Evolutionary conservation across 2,329 filamentous ascomycete genomes (phyloP), one percentile per base, ranked within the genome.

Genomic region (Calonectria naviculata): DNA sequence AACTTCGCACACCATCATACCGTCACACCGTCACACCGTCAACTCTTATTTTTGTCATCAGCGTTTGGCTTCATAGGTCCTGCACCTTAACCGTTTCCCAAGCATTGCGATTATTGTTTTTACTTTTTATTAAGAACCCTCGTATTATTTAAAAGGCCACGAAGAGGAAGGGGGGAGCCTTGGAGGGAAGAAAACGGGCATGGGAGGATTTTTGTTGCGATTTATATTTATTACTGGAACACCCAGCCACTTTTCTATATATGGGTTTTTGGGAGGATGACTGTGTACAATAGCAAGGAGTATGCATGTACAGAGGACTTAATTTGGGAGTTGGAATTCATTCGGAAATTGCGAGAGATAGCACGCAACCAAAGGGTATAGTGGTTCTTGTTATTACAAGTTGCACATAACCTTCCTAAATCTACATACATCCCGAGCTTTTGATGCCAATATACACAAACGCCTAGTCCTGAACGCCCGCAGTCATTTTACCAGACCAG

Each of bases 391-490:
- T 74, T 68, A 73, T 78, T 71, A 62, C 65, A 73, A 73, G 60
- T 70, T 52, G 58, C 71, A 71, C 68, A 49, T 73, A 68, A 26
- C 63, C 70, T 66, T 64, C 66, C 67, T 66, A 24, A 44, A 60
- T 60, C 41, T 46, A 66, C 49, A 65, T 60, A 42, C 58, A 73
- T 71, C 49, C 68, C 49, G 71, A 71, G 71, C 73, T 74, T 77
- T 72, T 69, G 67, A 75, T 80, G 72, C 69, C 69, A 74, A 76
- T 73, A 78, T 72, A 78, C 71, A 70, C 71, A 78, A 75, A 78
- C 80, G 74, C 79, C 80, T 74, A 69, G 65, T 73, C 78, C 76
- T 73, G 69, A 81, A 81, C 79, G 79, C 80, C 65, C 78, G 67
- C 71, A 71, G 70, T 70, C 71, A 78, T 79, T 72, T 69, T 66